phyloP scores from a whole-genome alignment of 2,329 filamentous ascomycete genomes.

The Macrophomina pseudophaseolina region DNA sequence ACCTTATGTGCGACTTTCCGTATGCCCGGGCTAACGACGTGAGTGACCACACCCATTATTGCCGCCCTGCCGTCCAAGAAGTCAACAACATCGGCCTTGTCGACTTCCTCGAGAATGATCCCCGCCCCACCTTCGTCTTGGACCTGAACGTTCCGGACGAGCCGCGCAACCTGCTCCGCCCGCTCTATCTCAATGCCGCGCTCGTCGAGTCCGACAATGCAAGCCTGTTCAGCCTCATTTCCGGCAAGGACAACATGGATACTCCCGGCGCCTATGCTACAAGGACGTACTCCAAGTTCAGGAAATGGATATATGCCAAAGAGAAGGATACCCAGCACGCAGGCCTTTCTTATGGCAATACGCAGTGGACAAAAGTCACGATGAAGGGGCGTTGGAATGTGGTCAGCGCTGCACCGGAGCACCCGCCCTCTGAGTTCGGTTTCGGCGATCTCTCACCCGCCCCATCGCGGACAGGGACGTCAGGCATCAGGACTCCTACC shows the following conservation, averaged over 20 bases:
- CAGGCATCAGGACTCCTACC: not conserved
- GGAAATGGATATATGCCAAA: constrained; percentile 34
- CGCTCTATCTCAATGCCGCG: constrained; percentile 36
- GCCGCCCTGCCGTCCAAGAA: constrained; percentile 8
- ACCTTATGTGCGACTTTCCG: constrained; percentile 10
- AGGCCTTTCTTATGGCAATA: constrained; percentile 33
- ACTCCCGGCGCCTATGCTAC: constrained; percentile 31
- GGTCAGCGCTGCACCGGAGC: constrained; percentile 36
- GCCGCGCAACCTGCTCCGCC: constrained; percentile 2
- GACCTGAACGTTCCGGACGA: constrained; percentile 28
- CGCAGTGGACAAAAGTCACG: constrained; percentile 36
- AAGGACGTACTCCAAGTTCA: constrained; percentile 34
- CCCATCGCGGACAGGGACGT: not conserved
- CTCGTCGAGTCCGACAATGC: constrained; percentile 28
- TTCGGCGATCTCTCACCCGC: not conserved
- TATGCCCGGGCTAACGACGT: not conserved
- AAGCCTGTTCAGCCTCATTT: constrained; percentile 32
- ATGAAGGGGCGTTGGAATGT: constrained; percentile 34
- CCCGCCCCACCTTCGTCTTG: constrained; percentile 36
- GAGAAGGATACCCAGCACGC: constrained; percentile 28
- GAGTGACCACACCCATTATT: not conserved
- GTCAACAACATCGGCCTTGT: constrained; percentile 31
- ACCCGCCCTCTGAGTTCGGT: not conserved
- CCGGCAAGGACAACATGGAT: constrained; percentile 29
- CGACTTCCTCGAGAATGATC: constrained; percentile 34